Evolutionary conservation across 2,329 filamentous ascomycete species (phyloP).

Genomic region (Clonostachys chloroleuca): DNA sequence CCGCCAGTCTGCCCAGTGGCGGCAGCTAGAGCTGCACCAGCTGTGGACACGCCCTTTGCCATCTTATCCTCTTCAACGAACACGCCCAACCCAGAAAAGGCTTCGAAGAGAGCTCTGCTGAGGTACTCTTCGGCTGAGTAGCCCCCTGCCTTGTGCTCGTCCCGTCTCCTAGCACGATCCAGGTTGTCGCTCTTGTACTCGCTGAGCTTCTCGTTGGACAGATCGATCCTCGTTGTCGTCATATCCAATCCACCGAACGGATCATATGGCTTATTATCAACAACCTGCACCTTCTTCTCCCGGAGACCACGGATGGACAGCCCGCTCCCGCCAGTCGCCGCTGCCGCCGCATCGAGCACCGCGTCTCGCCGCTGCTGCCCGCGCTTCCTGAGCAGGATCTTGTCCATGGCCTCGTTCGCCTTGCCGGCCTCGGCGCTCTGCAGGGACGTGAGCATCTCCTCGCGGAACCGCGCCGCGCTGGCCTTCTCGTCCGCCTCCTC

Average conservation of each 20-base stretch:
- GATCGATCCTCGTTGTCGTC: conserved; percentile 62
- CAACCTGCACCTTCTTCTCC: conserved; percentile 42
- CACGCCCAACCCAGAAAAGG: conserved; percentile 83
- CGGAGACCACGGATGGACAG: conserved; percentile 79
- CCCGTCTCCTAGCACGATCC: conserved; percentile 60
- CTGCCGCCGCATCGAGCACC: conserved; percentile 20
- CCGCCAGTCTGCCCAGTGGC: conserved; percentile 19
- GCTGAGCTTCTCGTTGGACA: conserved; percentile 44
- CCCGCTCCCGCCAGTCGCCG: conserved; percentile 10
- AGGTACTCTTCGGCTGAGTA: conserved; percentile 83
- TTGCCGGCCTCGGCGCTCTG: conserved; percentile 56
- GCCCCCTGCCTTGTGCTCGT: conserved; percentile 69
- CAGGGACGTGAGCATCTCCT: conserved; percentile 67
- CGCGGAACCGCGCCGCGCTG: conserved; percentile 57
- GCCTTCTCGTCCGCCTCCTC: conserved; percentile 69
- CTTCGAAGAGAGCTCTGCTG: conserved; percentile 75
- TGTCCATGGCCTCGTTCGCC: conserved; percentile 52
- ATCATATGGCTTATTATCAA: conserved; percentile 74
- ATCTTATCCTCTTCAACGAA: conserved; percentile 76
- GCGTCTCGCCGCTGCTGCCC: conserved; percentile 42
- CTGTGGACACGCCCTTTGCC: conserved; percentile 25
- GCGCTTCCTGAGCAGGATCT: conserved; percentile 70
- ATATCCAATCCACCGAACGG: conserved; percentile 77
- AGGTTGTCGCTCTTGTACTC: conserved; percentile 75
- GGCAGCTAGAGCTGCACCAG: conserved; percentile 27